Evolutionary conservation across 2,329 filamentous ascomycete genomes (phyloP).

Genomic region (Alternaria rosae): DNA sequence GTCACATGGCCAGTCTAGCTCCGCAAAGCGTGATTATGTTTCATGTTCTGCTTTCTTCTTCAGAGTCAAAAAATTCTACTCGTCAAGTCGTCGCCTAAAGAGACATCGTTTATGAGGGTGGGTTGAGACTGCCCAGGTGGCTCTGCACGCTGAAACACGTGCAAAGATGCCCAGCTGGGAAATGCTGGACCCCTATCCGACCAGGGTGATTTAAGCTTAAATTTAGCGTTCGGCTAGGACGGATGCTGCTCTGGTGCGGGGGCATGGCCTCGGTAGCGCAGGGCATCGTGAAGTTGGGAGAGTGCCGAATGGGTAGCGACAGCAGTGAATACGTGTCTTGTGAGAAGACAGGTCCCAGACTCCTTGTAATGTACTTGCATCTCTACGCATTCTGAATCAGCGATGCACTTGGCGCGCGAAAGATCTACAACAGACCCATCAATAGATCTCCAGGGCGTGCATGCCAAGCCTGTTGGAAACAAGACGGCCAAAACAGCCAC

Average conservation of each 20-base stretch:
- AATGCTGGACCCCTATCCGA: constrained; percentile 2
- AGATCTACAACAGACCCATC: constrained; percentile 5
- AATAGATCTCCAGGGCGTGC: constrained; percentile 22
- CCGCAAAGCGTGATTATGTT: not conserved
- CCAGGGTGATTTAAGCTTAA: constrained; percentile 28
- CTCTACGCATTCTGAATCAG: not conserved
- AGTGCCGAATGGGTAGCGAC: constrained; percentile 4
- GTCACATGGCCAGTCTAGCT: not conserved
- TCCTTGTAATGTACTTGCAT: not conserved
- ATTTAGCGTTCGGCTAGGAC: constrained; percentile 19
- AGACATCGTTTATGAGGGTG: not conserved
- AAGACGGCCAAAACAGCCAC: constrained; percentile 15
- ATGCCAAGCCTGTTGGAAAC: constrained; percentile 32
- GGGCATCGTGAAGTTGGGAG: not conserved
- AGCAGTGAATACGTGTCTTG: not conserved
- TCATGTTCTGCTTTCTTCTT: not conserved
- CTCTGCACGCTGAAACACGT: not conserved
- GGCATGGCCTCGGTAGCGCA: not conserved
- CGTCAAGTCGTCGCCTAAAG: not conserved
- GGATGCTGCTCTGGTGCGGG: constrained; percentile 20
- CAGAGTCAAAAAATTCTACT: not conserved
- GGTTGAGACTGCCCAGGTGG: not conserved
- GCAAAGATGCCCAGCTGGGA: not conserved
- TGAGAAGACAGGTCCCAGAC: not conserved
- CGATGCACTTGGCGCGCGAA: not conserved